Evolutionary conservation across 495 filamentous ascomycete genomes (phyloP).

Genomic region (Penicillium canescens): DNA sequence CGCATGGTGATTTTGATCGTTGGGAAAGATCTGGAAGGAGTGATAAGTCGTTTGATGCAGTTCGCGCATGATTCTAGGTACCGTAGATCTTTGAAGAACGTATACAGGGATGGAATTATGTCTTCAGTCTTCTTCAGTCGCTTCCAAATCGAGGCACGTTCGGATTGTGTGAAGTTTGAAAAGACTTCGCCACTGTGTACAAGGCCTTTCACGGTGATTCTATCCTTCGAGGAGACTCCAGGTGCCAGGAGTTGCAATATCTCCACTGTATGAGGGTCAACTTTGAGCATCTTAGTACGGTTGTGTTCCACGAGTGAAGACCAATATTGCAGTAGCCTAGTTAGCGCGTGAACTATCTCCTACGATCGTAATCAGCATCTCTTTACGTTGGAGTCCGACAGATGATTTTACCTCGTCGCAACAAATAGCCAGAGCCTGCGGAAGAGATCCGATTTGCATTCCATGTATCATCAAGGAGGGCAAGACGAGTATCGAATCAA

Average conservation of each 20-base stretch:
- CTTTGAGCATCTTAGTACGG: constrained; percentile 10
- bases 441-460: constrained; percentile 15
- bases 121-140: constrained; percentile 10
- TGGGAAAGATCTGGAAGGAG: constrained; percentile 13
- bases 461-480: constrained; percentile 9
- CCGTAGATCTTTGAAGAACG: constrained; percentile 34
- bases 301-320: constrained; percentile 12
- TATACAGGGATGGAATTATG: constrained; percentile 29
- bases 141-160: constrained; percentile 26
- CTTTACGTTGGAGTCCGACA: background rate
- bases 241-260: constrained; percentile 15
- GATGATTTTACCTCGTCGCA: constrained; percentile 18
- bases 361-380: constrained; percentile 8
- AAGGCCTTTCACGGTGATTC: constrained; percentile 3
- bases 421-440: constrained; percentile 14
- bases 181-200: constrained; percentile 24
- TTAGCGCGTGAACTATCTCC: constrained; percentile 22
- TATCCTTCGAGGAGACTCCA: constrained; percentile 8
- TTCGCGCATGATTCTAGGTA: constrained; percentile 31
- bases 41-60: constrained; percentile 26
- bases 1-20: constrained; percentile 14
- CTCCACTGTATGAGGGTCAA: constrained; percentile 18
- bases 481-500: constrained; percentile 13
- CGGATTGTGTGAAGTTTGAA: constrained; percentile 20
- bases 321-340: constrained; percentile 14